phyloP scores from a whole-genome alignment of 2,329 filamentous ascomycete genomes.

The Alternaria sp. region DNA sequence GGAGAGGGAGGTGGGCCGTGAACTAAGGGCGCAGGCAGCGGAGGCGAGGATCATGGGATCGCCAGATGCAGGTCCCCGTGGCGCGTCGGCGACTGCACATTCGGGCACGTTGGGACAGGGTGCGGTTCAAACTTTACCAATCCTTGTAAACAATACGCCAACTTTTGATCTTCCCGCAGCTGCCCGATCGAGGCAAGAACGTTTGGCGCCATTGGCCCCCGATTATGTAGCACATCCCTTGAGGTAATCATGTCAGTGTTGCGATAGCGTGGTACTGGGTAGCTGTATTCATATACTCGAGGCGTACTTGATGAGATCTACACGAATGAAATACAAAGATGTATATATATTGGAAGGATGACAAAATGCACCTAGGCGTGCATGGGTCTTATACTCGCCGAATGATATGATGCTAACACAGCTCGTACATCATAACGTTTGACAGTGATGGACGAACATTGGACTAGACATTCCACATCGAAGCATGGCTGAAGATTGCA shows the following conservation, averaged over 20 bases:
- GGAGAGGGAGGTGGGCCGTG: constrained; percentile 56
- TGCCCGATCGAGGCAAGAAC: background rate
- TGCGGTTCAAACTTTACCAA: background rate
- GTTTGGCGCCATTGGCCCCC: background rate
- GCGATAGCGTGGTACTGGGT: background rate
- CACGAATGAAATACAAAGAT: background rate
- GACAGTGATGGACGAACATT: background rate
- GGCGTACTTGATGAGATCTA: background rate
- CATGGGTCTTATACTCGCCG: background rate
- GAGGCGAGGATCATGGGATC: constrained; percentile 40
- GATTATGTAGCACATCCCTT: background rate
- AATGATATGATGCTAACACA: background rate
- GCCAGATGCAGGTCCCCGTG: background rate
- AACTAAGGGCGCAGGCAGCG: constrained; percentile 63
- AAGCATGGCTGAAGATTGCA: background rate
- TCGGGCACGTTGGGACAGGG: background rate
- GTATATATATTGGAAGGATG: background rate
- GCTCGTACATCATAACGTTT: background rate
- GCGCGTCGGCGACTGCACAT: background rate
- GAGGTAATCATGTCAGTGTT: background rate
- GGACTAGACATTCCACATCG: background rate
- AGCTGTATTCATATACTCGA: background rate
- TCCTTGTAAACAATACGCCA: background rate
- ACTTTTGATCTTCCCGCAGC: background rate
- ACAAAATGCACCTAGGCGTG: background rate